Evolutionary conservation across 202 grass and related monocot species (phyloP).

Genomic region (Saccharum hybrid): DNA sequence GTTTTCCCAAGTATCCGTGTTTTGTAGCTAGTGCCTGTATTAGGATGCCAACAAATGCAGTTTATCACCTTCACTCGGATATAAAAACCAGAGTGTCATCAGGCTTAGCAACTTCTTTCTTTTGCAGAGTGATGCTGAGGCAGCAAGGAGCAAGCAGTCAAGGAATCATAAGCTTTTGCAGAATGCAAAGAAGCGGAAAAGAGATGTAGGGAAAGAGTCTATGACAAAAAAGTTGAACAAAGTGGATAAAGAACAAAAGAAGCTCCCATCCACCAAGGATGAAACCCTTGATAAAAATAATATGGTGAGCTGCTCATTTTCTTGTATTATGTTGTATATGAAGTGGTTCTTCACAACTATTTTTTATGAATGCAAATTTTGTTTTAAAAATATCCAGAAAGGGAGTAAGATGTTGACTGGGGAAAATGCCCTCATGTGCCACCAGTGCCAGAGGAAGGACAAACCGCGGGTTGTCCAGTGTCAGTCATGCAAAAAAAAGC

Average conservation of each 20-base stretch:
- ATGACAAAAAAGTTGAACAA: slow-evolving; percentile 17
- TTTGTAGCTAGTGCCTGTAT: too few relatives aligned
- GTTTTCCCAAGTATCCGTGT: too few relatives aligned
- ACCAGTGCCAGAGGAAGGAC: slow-evolving; percentile 81
- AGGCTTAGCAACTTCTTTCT: slow-evolving; percentile 4
- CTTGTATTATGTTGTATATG: slow-evolving; percentile 10
- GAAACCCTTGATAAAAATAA: slow-evolving; percentile 11
- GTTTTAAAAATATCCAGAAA: slow-evolving; percentile 49
- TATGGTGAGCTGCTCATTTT: slow-evolving; percentile 36
- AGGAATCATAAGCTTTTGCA: slow-evolving; percentile 9
- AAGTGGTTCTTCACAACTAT: slow-evolving; percentile 14
- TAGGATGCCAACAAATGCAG: slow-evolving; percentile 10
- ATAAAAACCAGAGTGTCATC: not conserved
- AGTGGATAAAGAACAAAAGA: not conserved
- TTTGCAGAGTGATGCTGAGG: not conserved
- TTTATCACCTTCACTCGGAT: not conserved
- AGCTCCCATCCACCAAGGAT: slow-evolving; percentile 5
- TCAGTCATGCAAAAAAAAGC: slow-evolving; percentile 56
- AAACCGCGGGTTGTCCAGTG: slow-evolving; percentile 67
- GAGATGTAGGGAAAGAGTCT: not conserved
- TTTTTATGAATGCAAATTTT: slow-evolving; percentile 11
- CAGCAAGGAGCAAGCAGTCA: slow-evolving; percentile 4
- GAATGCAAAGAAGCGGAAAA: not conserved
- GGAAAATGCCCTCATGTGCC: slow-evolving; percentile 62
- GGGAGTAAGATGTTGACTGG: slow-evolving; percentile 48